phyloP scores from a whole-genome alignment of 2,329 filamentous ascomycete genomes.

The Lachnellula suecica region DNA sequence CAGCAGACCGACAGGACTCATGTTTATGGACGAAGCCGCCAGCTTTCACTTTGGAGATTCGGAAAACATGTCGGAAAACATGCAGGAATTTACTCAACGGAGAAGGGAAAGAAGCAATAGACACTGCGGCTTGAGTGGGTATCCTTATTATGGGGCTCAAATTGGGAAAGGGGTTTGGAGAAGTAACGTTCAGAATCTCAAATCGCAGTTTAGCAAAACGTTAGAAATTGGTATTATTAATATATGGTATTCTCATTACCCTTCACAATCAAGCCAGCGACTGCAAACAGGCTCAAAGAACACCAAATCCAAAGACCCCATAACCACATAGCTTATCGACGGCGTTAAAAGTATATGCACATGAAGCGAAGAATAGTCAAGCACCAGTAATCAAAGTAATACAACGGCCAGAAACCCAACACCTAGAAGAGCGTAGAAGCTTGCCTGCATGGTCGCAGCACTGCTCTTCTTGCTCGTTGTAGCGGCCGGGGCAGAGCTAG shows the following conservation, averaged over 20 bases:
- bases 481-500: conserved; percentile 15
- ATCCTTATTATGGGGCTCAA: too few relatives aligned
- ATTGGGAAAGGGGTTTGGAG: too few relatives aligned
- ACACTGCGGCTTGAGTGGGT: too few relatives aligned
- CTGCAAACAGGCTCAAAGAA: background rate
- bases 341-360: conserved; percentile 6
- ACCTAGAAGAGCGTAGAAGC: conserved; percentile 13
- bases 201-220: background rate
- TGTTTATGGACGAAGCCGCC: too few relatives aligned
- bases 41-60: too few relatives aligned
- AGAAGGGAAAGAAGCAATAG: too few relatives aligned
- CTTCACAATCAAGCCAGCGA: background rate
- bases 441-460: conserved; percentile 11
- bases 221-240: background rate
- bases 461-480: conserved; percentile 27
- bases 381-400: conserved; percentile 5
- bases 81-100: too few relatives aligned
- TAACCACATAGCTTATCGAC: background rate
- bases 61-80: too few relatives aligned
- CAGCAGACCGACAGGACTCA: too few relatives aligned
- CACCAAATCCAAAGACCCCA: background rate
- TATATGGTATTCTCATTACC: background rate
- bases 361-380: conserved; percentile 10
- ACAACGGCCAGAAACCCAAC: conserved; percentile 8
- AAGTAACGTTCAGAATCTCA: too few relatives aligned